These are phyloP conservation scores for Sporothrix phasma DNA, from an alignment of 2,329 filamentous ascomycete species.

Conservation along the genomic window DNA sequence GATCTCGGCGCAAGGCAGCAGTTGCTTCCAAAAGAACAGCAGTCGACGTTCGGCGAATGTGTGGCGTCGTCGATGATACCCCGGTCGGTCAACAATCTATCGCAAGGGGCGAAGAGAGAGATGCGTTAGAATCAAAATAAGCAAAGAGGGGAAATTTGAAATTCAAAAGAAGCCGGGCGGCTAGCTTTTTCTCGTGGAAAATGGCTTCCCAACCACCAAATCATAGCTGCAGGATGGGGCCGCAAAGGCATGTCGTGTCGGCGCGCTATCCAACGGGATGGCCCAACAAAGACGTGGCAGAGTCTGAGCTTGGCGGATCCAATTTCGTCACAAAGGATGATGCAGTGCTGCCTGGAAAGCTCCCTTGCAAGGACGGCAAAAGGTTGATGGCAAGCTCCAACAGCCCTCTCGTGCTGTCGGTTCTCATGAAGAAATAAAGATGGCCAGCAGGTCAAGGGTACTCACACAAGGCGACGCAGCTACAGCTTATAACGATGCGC, in stretches of 20 bases:
- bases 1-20: neutral
- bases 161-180: neutral
- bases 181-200: too few species aligned
- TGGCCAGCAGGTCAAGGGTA: neutral
- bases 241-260: neutral
- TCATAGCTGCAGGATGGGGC: neutral
- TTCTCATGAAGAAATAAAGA: neutral
- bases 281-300: neutral
- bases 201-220: neutral
- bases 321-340: neutral
- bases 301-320: neutral
- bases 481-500: neutral
- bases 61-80: neutral
- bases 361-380: neutral
- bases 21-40: neutral
- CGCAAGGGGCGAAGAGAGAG: neutral
- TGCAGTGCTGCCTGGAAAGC: neutral
- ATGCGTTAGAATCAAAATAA: neutral
- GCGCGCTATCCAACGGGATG: neutral
- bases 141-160: neutral
- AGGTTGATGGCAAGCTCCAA: neutral
- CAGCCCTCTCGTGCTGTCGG: neutral
- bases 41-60: neutral
- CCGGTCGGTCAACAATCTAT: neutral
- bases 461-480: neutral